Evolutionary conservation across 1,139 yeast species (phyloP).

Genomic region (Kluyveromyces marxianus): DNA sequence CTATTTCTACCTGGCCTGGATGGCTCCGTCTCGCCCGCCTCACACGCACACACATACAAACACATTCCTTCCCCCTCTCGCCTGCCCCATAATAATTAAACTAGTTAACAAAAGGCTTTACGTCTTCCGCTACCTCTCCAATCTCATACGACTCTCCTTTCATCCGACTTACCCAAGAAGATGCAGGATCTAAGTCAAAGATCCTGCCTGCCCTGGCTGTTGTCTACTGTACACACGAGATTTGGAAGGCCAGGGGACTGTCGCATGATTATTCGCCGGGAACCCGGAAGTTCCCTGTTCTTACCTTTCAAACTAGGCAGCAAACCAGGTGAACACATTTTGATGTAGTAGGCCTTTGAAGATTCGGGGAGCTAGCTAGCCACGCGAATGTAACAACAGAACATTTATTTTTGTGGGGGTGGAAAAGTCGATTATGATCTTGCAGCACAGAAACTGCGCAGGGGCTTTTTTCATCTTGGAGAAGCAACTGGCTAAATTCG

Average conservation of each 20-base stretch:
- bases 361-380: not conserved
- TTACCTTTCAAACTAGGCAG: not conserved
- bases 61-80: not conserved
- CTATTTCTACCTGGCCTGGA: not conserved
- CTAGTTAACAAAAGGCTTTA: not conserved
- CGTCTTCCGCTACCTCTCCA: not conserved
- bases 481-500: not conserved
- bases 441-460: not conserved
- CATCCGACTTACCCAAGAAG: not conserved
- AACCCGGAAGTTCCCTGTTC: not conserved
- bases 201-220: not conserved
- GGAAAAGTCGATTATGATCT: not conserved
- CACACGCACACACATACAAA: not conserved
- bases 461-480: not conserved
- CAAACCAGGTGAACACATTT: not conserved
- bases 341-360: not conserved
- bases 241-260: not conserved
- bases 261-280: not conserved
- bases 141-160: not conserved
- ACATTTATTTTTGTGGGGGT: not conserved
- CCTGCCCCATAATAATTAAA: not conserved
- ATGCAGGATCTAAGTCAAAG: not conserved
- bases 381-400: not conserved
- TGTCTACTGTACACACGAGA: not conserved
- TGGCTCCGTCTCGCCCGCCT: not conserved